Evolutionary conservation across 345 rosid genomes (phyloP).

Genomic region (Ricinus communis): DNA sequence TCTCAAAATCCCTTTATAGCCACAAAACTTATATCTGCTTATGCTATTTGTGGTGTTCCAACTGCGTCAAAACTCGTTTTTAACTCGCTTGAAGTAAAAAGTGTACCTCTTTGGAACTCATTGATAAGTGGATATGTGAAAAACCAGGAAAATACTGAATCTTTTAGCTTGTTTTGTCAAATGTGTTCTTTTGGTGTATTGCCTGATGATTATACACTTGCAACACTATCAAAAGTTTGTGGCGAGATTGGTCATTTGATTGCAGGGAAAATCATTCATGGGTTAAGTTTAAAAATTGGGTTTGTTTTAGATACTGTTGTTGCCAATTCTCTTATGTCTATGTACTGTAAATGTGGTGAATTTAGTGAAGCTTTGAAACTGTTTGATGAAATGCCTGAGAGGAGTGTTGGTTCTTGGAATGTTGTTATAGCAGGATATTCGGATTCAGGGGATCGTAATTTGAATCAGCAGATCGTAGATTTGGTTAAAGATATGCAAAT

Average conservation of each 20-base stretch:
- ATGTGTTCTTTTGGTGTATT: conserved; percentile 38
- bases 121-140: conserved; percentile 57
- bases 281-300: conserved; percentile 41
- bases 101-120: conserved; percentile 49
- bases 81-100: conserved; percentile 30
- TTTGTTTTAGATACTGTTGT: conserved; percentile 40
- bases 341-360: conserved; percentile 49
- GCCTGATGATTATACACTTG: conserved; percentile 55
- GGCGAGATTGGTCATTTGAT: conserved; percentile 41
- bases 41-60: conserved; percentile 34
- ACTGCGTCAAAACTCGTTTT: conserved; percentile 44
- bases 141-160: conserved; percentile 29
- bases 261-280: conserved; percentile 49
- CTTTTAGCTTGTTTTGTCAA: conserved; percentile 39
- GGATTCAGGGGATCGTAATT: conserved; percentile 5
- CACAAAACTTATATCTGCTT: conserved; percentile 59
- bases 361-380: conserved; percentile 24
- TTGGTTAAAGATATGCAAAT: conserved; percentile 7
- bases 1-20: conserved; percentile 43
- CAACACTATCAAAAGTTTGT: conserved; percentile 43
- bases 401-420: conserved; percentile 17
- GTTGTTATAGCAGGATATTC: conserved; percentile 6
- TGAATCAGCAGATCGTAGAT: not conserved
- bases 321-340: conserved; percentile 59
- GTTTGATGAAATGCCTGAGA: conserved; percentile 23